Base-by-base conservation (phyloP, 73 alveolate species). In the Paramecium primaurelia region DNA sequence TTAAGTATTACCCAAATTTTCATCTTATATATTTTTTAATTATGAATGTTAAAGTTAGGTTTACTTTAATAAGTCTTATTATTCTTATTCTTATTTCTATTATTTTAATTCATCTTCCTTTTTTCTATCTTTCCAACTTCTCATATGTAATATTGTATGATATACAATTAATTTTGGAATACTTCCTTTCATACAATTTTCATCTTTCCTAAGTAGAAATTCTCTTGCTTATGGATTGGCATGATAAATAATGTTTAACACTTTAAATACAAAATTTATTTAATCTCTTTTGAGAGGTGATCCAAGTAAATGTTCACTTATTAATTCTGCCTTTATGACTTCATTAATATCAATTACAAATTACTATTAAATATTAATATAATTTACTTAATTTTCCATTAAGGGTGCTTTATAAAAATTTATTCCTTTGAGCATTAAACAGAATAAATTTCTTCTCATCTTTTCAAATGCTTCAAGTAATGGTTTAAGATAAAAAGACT, bases 331-430 rank as follows among this genome's bases (percentile, higher is more conserved):
- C 26, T 89, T 71, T 9, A 89, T 89, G 10, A 89, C 71, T 25
- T 71, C 71, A 37, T 88, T 80, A 3, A 88, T 45, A 73, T 83
- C 86, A 26, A 42, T 71, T 25, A 89, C 71, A 36, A 89, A 73
- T 73, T 89, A 42, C 88, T 75, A 47, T 3, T 49, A 47, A 44
- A 6, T 9, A 14, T 18, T 80, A 40, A 40, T 40, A 10, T 0
- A 2, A 37, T 8, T 12, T 71, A 71, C 84, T 47, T 87, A 51
- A 87, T 87, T 87, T 1, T 73, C 69, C 22, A 59, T 59, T 9
- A 89, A 85, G 4, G 94, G 94, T 8, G 77, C 71, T 44, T 83
- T 89, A 40, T 83, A 89, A 83, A 40, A 89, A 38, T 89, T 89
- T 9, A 89, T 89, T 45, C 94, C 94, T 47, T 89, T 71, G 3